Evolutionary conservation across 257 asterid species (phyloP), one percentile per base, ranked within the genome.

Genomic region (Solanum sejunctum): DNA sequence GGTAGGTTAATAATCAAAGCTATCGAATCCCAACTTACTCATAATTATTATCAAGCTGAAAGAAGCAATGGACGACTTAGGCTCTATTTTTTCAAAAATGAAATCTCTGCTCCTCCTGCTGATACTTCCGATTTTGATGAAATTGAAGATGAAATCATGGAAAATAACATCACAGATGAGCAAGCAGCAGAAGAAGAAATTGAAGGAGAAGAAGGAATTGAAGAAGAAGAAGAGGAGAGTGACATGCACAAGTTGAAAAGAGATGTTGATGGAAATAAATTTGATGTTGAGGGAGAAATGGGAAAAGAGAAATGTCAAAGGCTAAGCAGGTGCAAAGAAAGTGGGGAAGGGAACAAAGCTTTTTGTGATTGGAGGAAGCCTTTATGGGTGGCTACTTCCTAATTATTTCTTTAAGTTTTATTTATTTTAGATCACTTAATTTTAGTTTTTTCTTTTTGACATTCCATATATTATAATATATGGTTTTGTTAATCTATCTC

Each of bases 1-100:
- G 98, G 97, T 11, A 84, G 98, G 79, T 85, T 96, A 87, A 93
- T 95, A 43, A 90, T 96, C 15, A 91, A 86, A 57, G 98, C 96
- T 39, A 89, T 93, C 45, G 97, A 90, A 87, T 69, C 90, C 23
- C 98, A 95, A 60, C 80, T 88, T 15, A 84, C 88, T 80, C 90
- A 85, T 23, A 57, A 93, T 3, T 92, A 87, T 86, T 83, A 94
- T 82, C 91, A 87, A 85, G 97, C 93, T 41, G 97, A 95, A 88
- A 81, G 98, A 82, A 89, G 93, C 84, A 88, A 90, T 87, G 99
- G 99, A 49, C 88, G 98, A 69, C 97, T 97, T 8, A 89, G 89
- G 89, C 89, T 96, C 41, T 84, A 89, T 56, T 86, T 89, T 69
- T 23, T 82, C 81, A 88, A 87, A 5, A 64, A 51, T 58, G 73